Base-by-base conservation (phyloP, 2,329 filamentous ascomycete species). In the Apiospora arundinis region DNA sequence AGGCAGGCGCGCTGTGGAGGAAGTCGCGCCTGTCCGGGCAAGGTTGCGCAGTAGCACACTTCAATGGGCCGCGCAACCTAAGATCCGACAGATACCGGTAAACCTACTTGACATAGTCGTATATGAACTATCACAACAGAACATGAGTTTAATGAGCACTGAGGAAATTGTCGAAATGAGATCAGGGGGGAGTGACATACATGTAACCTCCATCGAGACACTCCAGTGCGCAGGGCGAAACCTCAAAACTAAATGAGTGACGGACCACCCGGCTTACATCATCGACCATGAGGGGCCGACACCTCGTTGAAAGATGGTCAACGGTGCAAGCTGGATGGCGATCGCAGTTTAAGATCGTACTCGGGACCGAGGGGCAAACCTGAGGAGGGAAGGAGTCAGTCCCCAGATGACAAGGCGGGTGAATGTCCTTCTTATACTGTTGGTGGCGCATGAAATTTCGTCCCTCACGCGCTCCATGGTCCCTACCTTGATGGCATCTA, bases 311-410 rank as follows among this genome's bases (percentile, higher is more conserved):
- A 11, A 52, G 49, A 52, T 52, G 49, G 23, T 14, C 49, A 25
- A 28, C 49, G 2, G 23, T 52, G 48, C 48, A 52, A 52, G 23
- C 3, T 16, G 49, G 49, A 28, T 52, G 49, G 49, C 49, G 49
- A 52, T 52, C 49, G 49, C 49, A 52, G 23, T 52, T 52, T 28
- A 52, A 52, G 49, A 23, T 52, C 49, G 23, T 52, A 52, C 49
- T 52, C 23, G 49, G 14, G 49, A 52, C 49, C 49, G 49, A 52
- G 49, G 49, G 49, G 23, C 12, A 16, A 48, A 7, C 49, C 49
- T 52, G 49, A 52, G 49, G 49, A 48, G 21, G 46, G 7, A 52
- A 52, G 23, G 11, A 52, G 16, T 52, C 49, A 52, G 6, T n/a
- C n/a, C 1, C 6, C 49, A 52, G 4, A 28, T 14, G 25, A 32